Conservation (phyloP, 768 basidiomycete species). For the Crassisporium funariophilum region DNA sequence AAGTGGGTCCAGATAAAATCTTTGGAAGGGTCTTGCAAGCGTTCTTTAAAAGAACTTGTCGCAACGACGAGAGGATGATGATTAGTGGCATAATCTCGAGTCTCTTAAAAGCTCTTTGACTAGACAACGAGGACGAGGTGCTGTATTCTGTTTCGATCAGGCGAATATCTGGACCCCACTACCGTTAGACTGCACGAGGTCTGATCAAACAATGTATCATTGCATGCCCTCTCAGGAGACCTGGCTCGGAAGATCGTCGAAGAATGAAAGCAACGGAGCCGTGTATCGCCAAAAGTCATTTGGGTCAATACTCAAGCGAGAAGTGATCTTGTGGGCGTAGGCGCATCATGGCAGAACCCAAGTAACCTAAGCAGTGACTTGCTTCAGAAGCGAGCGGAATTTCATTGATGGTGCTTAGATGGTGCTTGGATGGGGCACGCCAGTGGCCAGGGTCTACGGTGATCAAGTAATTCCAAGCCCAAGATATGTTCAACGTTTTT, state of each 20-base stretch:
- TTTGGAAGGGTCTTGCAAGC: too few relatives aligned
- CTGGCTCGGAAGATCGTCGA: background rate
- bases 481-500: too few relatives aligned
- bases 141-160: constrained; percentile 24
- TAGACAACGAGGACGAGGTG: constrained; percentile 45
- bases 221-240: background rate
- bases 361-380: background rate
- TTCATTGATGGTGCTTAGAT: too few relatives aligned
- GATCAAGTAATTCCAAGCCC: constrained; percentile 7
- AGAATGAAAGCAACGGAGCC: constrained; percentile 6
- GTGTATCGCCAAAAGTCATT: constrained; percentile 1
- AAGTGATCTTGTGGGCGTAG: constrained; percentile 4
- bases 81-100: background rate
- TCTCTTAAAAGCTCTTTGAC: constrained; percentile 23
- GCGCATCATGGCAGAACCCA: background rate
- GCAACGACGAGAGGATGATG: background rate
- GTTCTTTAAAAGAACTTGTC: background rate
- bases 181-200: constrained; percentile 1
- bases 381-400: background rate
- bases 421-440: background rate
- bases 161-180: background rate
- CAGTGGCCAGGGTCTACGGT: constrained; percentile 5
- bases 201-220: background rate
- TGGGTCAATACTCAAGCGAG: background rate
- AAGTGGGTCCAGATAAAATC: too few relatives aligned